Percentiles rank a stretch among this genome's conserved stretches.
phyloP scores from a whole-genome alignment of 2,329 filamentous ascomycete genomes.

The Escovopsis weberi region DNA sequence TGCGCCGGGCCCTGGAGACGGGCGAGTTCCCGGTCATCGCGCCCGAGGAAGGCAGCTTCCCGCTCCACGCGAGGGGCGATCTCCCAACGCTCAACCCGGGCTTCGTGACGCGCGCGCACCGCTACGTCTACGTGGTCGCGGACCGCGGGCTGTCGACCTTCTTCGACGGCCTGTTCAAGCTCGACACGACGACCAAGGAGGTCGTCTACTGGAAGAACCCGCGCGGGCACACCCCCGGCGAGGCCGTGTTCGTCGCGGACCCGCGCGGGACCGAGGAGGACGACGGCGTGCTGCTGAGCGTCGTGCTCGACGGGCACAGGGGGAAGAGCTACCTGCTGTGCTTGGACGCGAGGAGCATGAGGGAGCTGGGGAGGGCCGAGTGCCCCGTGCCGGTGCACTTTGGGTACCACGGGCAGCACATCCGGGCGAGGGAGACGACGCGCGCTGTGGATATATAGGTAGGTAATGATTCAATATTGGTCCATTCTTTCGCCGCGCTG shows the following conservation, averaged over 20 bases:
- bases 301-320: slow-evolving; percentile 41
- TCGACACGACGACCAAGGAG: slow-evolving; percentile 35
- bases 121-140: slow-evolving; percentile 40
- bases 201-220: slow-evolving; percentile 35
- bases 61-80: slow-evolving; percentile 24
- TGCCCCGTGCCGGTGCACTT: slow-evolving; percentile 38
- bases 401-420: slow-evolving; percentile 39
- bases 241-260: slow-evolving; percentile 43
- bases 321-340: slow-evolving; percentile 45
- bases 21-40: not conserved
- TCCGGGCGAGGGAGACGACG: not conserved
- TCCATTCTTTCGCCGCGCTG: too few relatives aligned
- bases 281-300: slow-evolving; percentile 38
- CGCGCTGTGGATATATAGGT: not conserved
- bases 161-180: slow-evolving; percentile 44
- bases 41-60: not conserved
- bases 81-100: slow-evolving; percentile 45
- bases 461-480: too few relatives aligned
- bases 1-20: not conserved
- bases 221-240: slow-evolving; percentile 44
- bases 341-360: slow-evolving; percentile 41
- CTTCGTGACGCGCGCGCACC: slow-evolving; percentile 32
- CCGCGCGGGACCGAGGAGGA: slow-evolving; percentile 30
- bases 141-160: slow-evolving; percentile 39
- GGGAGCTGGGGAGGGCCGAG: slow-evolving; percentile 44